Base-by-base conservation (phyloP, 2,329 filamentous ascomycete species). In the Colletotrichum filicis region DNA sequence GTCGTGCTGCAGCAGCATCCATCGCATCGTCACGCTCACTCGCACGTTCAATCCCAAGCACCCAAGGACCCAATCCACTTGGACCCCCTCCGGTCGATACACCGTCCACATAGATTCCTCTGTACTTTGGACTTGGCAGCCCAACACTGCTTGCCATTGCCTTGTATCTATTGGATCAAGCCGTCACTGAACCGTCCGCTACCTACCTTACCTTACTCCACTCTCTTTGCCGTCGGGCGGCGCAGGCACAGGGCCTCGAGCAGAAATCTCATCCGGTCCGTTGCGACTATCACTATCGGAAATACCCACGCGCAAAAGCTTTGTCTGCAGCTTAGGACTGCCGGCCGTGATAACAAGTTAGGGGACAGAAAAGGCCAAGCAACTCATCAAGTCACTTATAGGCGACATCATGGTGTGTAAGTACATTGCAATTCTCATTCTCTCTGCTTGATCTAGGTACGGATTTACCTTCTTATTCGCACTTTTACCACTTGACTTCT, bases 361-460 rank as follows among this genome's bases (percentile, higher is more conserved):
- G 16, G 16, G 32, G 11, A 12, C 11, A n/a, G 30, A 24, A 32
- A 19, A 30, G 35, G 61, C 24, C 30, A 24, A 9, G 14, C 42
- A 49, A 49, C 19, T 49, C 19, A n/a, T 9, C 16, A 49, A 35
- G 19, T 46, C 55, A 64, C 37, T 59, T 28, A 16, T 26, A 42
- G 55, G 12, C 22, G 26, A 35, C 65, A 62, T 35, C 26, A 75
- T 75, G 74, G 68, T 75, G 49, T 74, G 74, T 75, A 69, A 75
- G 74, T 75, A 70, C 56, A 26, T 49, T n/a, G 4, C 6, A 11
- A 49, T 49, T 49, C 19, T 22, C 46, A 6, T 8, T 46, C 42
- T 11, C 37, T 24, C 26, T 30, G 26, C 30, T 22, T 35, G n/a
- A 11, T 7, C 46, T 63, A 2, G 24, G 24, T 24, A 30, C 28